A percentile compares a stretch with the other conserved stretches of the same genome.
phyloP scores from a whole-genome alignment of 345 rosid species.

The Linum tenue region DNA sequence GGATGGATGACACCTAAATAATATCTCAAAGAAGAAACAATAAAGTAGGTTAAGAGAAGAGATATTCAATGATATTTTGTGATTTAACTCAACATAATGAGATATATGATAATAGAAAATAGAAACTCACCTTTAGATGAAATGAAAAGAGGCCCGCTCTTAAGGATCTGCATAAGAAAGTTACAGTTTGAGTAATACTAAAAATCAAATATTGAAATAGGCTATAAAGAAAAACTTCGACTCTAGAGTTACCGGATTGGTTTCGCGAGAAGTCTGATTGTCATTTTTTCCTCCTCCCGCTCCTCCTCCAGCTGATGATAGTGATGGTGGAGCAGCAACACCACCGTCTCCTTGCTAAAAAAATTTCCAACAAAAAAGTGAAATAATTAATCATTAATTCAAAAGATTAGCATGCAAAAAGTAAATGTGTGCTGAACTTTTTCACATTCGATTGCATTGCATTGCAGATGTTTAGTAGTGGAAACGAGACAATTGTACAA shows the following conservation, averaged over 20 bases:
- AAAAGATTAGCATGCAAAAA: not conserved
- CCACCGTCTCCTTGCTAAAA: not conserved
- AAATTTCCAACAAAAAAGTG: not conserved
- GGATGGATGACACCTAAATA: not conserved
- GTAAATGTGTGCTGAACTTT: too few relatives aligned
- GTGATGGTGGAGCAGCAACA: not conserved
- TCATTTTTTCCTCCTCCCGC: not conserved
- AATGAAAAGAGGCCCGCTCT: slow-evolving; percentile 72
- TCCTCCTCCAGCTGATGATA: not conserved
- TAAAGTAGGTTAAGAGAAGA: not conserved
- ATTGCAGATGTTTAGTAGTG: not conserved
- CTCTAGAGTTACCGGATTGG: not conserved
- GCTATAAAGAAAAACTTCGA: not conserved
- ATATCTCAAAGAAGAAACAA: not conserved
- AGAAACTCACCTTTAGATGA: slow-evolving; percentile 61
- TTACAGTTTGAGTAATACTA: not conserved
- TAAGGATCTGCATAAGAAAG: slow-evolving; percentile 50
- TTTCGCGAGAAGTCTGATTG: not conserved
- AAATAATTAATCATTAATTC: too few relatives aligned
- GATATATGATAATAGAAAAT: slow-evolving; percentile 6
- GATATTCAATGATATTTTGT: not conserved
- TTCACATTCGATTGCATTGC: not conserved
- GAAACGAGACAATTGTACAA: not conserved
- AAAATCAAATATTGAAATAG: not conserved
- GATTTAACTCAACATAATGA: not conserved